Evolutionary conservation across 2,329 filamentous ascomycete species (phyloP), one percentile per base, ranked within the genome.

Genomic region (Lizonia empirigonia): DNA sequence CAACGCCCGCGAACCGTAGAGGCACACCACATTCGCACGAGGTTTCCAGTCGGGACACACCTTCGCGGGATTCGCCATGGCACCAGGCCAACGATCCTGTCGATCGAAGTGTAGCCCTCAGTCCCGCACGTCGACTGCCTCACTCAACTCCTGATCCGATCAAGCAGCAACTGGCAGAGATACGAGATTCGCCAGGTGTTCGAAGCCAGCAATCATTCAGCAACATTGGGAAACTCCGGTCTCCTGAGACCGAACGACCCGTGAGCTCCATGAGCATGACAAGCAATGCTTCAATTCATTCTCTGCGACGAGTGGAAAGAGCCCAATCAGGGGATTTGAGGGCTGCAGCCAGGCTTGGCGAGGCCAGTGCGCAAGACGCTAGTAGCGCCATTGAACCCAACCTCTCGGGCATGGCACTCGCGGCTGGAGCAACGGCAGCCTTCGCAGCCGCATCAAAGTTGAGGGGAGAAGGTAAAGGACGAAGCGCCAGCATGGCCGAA

Each of bases 391-490:
- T 60, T 49, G 56, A 68, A 60, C 62, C 64, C 56, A 66, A 65
- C 56, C 63, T 68, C 56, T 51, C 65, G 55, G 61, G 60, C 60
- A 56, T 69, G 53, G 63, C 64, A 47, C 63, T 69, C 50, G 67
- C 67, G 60, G 66, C 65, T 58, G 69, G 68, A 62, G 65, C 67
- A 55, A 68, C 66, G 55, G 65, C 68, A 65, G 66, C 66, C 62
- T 71, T 74, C 65, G 77, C 77, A 53, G 76, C 74, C 65, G 83
- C 80, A 67, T 82, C 81, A 63, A 81, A 77, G 64, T 83, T 91
- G 76, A 89, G 87, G 75, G 91, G 93, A 78, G 90, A 91, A 82
- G 89, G 90, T 79, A 91, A 91, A 78, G 86, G 85, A 77, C 89
- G 90, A 74, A 89, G 90, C 73, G 79, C 87, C 60, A 73, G 68